Percentiles rank a stretch among this genome's conserved stretches.
Conservation (phyloP, 2,329 filamentous ascomycete genomes). For the Aspergillus brunneoviolaceus region DNA sequence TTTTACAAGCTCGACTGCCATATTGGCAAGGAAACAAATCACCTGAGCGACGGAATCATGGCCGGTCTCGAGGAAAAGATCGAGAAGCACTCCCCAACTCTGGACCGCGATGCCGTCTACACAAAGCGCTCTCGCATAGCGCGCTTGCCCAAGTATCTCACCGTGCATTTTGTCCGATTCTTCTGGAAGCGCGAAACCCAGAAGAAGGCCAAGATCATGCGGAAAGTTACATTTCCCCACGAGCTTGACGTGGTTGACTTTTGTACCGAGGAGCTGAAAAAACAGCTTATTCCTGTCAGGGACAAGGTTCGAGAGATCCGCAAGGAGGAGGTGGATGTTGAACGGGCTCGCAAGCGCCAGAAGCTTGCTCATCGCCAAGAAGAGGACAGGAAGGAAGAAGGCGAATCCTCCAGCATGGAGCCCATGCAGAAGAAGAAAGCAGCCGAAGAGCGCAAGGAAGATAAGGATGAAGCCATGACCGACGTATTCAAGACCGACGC, state of each 20-base stretch:
- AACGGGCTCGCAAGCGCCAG: constrained; percentile 86
- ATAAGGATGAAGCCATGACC: constrained; percentile 70
- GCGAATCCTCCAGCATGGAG: constrained; percentile 34
- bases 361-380: constrained; percentile 65
- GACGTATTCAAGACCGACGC: constrained; percentile 88
- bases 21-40: constrained; percentile 83
- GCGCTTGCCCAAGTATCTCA: constrained; percentile 88
- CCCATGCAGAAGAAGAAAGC: constrained; percentile 51
- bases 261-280: constrained; percentile 85
- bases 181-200: constrained; percentile 95
- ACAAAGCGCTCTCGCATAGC: constrained; percentile 90
- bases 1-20: constrained; percentile 97
- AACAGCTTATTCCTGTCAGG: constrained; percentile 82
- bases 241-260: constrained; percentile 94
- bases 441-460: constrained; percentile 53
- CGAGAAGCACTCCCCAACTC: constrained; percentile 78
- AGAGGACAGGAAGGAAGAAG: constrained; percentile 49
- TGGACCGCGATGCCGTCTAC: constrained; percentile 78
- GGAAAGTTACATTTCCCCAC: constrained; percentile 93
- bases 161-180: constrained; percentile 96
- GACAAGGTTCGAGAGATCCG: constrained; percentile 94
- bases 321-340: constrained; percentile 92
- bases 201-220: constrained; percentile 99
- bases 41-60: constrained; percentile 82
- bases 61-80: constrained; percentile 82